Conservation (phyloP, 345 rosid species). For the Heritiera littoralis region DNA sequence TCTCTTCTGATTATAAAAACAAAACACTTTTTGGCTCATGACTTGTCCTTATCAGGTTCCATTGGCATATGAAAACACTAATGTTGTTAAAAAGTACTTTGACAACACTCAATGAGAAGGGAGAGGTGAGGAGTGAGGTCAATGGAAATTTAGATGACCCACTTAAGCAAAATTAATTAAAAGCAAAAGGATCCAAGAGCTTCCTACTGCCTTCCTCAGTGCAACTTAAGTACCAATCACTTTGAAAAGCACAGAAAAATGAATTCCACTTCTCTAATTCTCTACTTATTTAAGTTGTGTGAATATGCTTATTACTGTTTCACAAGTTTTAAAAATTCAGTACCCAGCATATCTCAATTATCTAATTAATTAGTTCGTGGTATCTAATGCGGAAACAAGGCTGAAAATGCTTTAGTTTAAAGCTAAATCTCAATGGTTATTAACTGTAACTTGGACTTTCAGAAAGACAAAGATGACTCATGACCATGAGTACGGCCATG, state of each 20-base stretch:
- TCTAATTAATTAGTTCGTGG: slow-evolving; percentile 6
- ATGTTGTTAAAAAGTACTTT: slow-evolving; percentile 12
- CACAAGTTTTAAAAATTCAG: slow-evolving; percentile 18
- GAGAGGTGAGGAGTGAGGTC: slow-evolving; percentile 43
- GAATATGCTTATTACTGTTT: slow-evolving; percentile 30
- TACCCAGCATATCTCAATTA: slow-evolving; percentile 2
- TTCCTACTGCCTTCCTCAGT: slow-evolving; percentile 30
- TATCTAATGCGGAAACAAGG: background rate
- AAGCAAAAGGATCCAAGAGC: slow-evolving; percentile 26
- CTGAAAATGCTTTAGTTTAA: slow-evolving; percentile 22
- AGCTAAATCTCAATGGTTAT: slow-evolving; percentile 14
- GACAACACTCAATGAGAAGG: slow-evolving; percentile 21
- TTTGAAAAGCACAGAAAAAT: slow-evolving; percentile 19
- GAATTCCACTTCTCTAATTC: slow-evolving; percentile 24
- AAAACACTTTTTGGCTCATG: slow-evolving; percentile 27
- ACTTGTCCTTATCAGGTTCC: slow-evolving; percentile 29
- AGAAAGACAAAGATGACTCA: background rate
- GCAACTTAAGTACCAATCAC: slow-evolving; percentile 37
- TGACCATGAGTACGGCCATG: background rate
- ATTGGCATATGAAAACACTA: slow-evolving; percentile 25
- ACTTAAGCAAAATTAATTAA: slow-evolving; percentile 23
- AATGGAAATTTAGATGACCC: slow-evolving; percentile 39
- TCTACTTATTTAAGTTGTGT: slow-evolving; percentile 27
- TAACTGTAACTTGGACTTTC: slow-evolving; percentile 18
- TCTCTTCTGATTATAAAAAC: slow-evolving; percentile 30